phyloP scores from a whole-genome alignment of 2,329 filamentous ascomycete species.

The Cladosporium colombiae region DNA sequence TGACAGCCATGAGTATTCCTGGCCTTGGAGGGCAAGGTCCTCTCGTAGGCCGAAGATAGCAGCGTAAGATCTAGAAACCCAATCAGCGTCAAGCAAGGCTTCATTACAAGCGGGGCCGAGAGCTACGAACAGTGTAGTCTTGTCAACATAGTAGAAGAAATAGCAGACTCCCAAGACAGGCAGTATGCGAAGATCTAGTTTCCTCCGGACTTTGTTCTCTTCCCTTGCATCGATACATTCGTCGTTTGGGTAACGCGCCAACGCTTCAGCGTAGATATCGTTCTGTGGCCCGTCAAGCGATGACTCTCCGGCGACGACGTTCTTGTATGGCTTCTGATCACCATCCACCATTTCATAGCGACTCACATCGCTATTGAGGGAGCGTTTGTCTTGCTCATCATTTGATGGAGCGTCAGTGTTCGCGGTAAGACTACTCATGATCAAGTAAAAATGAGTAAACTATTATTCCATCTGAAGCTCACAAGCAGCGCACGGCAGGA shows the following conservation, averaged over 20 bases:
- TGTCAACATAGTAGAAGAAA: conserved; percentile 28
- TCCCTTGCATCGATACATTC: conserved; percentile 49
- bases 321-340: background rate
- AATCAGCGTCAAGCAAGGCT: conserved; percentile 27
- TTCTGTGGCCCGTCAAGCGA: background rate
- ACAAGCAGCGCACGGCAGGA: background rate
- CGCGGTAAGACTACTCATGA: background rate
- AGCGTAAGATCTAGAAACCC: conserved; percentile 61
- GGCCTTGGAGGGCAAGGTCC: conserved; percentile 59
- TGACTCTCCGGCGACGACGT: background rate
- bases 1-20: conserved; percentile 64
- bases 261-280: conserved; percentile 1
- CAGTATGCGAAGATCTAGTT: conserved; percentile 58
- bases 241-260: conserved; percentile 27
- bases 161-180: conserved; percentile 41
- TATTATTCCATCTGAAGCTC: background rate
- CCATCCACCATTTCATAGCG: conserved; percentile 1
- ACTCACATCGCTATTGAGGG: conserved; percentile 3
- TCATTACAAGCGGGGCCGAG: background rate
- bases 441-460: background rate
- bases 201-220: conserved; percentile 48
- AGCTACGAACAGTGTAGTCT: conserved; percentile 21
- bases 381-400: background rate
- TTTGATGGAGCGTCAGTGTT: background rate
- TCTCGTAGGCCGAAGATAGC: conserved; percentile 64